These are phyloP conservation scores for Chaetomiaceae sp. DNA, from an alignment of 2,329 filamentous ascomycete species.

Conservation along the genomic window DNA sequence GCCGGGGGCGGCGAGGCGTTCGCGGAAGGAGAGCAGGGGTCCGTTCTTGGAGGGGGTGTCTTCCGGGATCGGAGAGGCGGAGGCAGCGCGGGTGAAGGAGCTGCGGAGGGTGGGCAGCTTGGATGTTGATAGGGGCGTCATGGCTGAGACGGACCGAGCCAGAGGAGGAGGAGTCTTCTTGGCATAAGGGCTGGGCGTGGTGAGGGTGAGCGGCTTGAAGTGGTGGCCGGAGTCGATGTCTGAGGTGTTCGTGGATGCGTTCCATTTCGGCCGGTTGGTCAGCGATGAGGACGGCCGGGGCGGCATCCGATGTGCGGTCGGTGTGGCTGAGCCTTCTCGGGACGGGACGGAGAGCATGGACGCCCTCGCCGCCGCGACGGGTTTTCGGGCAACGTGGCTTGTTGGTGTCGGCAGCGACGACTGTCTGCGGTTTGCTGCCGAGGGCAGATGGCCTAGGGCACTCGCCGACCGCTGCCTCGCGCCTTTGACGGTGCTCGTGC, in stretches of 20 bases:
- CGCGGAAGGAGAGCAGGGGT: constrained; percentile 44
- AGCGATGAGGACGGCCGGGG: constrained; percentile 42
- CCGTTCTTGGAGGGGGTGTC: constrained; percentile 40
- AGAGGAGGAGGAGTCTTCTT: constrained; percentile 38
- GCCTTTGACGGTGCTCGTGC: constrained; percentile 28
- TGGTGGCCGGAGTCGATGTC: constrained; percentile 62
- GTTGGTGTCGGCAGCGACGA: constrained; percentile 43
- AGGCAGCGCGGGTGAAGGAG: constrained; percentile 39
- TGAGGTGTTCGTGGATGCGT: constrained; percentile 55
- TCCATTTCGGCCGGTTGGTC: constrained; percentile 66
- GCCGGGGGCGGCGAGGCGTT: constrained; percentile 39
- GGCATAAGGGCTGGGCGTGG: constrained; percentile 53
- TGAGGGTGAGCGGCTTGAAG: constrained; percentile 57
- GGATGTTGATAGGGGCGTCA: constrained; percentile 39
- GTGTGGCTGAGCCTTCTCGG: constrained; percentile 44
- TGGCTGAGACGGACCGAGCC: constrained; percentile 37
- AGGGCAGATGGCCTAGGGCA: constrained; percentile 39
- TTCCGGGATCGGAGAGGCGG: constrained; percentile 43
- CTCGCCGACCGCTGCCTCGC: constrained; percentile 44
- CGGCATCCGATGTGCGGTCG: constrained; percentile 37
- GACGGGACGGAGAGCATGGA: constrained; percentile 39
- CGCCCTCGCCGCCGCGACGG: constrained; percentile 36
- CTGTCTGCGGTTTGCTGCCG: constrained; percentile 40
- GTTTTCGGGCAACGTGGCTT: constrained; percentile 37
- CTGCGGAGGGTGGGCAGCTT: constrained; percentile 45